Base-by-base conservation (phyloP, 768 basidiomycete species). In the Termitomyces heimii region DNA sequence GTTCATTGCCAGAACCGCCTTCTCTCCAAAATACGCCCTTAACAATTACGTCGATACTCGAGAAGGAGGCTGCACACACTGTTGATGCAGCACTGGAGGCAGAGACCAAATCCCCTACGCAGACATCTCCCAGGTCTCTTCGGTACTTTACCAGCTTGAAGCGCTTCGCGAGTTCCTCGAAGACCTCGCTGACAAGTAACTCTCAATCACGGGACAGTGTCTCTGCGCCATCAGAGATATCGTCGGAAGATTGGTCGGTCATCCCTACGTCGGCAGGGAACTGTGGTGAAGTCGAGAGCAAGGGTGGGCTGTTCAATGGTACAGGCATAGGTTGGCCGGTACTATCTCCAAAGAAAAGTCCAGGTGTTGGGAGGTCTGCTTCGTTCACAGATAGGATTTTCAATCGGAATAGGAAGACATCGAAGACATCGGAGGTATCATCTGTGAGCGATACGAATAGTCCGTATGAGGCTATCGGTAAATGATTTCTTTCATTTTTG, bases 321-420 rank as follows among this genome's bases (percentile, higher is more conserved):
- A 24, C 70, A 22, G 70, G 75, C 1, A 68, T 78, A 39, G 66
- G 71, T 6, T 83, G 81, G 78, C 81, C 82, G 1, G 74, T 71
- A 20, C 56, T 75, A 55, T 78, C 79, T 6, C 74, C 82, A 14
- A 85, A 82, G 73, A 84, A 80, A 70, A 74, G 72, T 31, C 66
- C 64, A 24, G 72, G 72, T 53, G 56, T 80, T 22, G 69, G 75
- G n/a, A 72, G 81, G 57, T 81, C 84, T 4, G 74, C 77, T 20
- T 81, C 83, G 18, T 83, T 86, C 66, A 81, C 84, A 22, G 84
- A 80, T 56, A 84, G 79, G 67, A 75, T 86, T 60, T 85, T 78
- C 67, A 73, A 75, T 51, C 68, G 85, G 39, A 73, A 71, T 31
- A 75, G 83, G 63, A 82, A 82, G 37, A 82, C 75, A 62, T 83